Conservation (phyloP, 2,329 filamentous ascomycete genomes). For the Capronia epimyces region DNA sequence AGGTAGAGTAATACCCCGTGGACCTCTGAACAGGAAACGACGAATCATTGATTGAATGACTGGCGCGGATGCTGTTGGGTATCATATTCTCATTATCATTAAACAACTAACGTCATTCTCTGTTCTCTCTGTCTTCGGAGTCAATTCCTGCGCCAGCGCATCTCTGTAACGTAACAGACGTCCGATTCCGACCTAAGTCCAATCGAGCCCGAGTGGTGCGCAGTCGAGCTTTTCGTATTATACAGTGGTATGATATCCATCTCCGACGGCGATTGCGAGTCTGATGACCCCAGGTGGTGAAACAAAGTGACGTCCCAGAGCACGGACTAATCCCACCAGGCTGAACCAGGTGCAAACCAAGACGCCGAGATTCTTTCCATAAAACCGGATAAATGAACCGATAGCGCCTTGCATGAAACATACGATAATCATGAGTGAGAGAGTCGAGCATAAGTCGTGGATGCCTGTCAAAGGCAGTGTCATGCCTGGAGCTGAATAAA, state of each 20-base stretch:
- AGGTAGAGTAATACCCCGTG: too few relatives aligned
- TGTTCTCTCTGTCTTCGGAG: neutral
- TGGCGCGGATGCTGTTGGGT: too few relatives aligned
- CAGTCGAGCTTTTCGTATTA: too few relatives aligned
- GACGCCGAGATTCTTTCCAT: too few relatives aligned
- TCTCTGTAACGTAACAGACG: neutral
- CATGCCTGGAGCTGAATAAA: too few relatives aligned
- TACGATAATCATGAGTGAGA: neutral
- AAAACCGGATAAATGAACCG: neutral
- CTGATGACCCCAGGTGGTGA: neutral
- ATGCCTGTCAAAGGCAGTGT: neutral
- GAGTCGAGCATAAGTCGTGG: neutral
- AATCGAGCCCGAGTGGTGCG: too few relatives aligned
- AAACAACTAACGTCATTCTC: neutral
- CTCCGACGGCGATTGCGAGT: neutral
- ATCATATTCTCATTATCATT: neutral
- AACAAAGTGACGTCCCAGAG: neutral
- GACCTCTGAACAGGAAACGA: too few relatives aligned
- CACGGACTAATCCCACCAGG: too few relatives aligned
- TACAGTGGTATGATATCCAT: neutral
- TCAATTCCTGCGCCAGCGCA: neutral
- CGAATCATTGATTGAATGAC: too few relatives aligned
- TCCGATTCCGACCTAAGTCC: too few relatives aligned
- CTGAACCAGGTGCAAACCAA: too few relatives aligned
- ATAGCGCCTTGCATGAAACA: neutral